Evolutionary conservation across 768 basidiomycete genomes (phyloP).

Genomic region (Russula sp.): DNA sequence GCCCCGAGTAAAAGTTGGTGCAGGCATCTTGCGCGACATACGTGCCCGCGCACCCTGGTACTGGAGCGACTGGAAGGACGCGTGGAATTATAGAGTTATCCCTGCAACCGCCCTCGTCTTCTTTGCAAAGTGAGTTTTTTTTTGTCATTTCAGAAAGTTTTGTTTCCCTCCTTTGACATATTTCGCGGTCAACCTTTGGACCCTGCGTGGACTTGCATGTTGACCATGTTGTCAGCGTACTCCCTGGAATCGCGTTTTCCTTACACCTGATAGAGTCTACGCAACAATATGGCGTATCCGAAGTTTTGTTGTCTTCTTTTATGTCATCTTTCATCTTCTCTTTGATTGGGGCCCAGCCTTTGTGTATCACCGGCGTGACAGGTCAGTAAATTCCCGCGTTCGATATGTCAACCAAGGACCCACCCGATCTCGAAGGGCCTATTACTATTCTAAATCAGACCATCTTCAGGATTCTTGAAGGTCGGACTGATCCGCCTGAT

Average conservation of each 20-base stretch:
- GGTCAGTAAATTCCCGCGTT: slow-evolving; percentile 35
- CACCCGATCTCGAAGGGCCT: slow-evolving; percentile 46
- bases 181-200: neutral
- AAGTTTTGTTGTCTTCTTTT: slow-evolving; percentile 77
- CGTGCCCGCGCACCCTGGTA: slow-evolving; percentile 72
- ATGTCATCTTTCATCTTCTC: slow-evolving; percentile 88
- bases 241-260: slow-evolving; percentile 89
- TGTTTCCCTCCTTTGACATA: neutral
- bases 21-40: slow-evolving; percentile 44
- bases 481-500: slow-evolving; percentile 49
- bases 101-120: slow-evolving; percentile 83
- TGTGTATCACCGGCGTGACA: slow-evolving; percentile 89
- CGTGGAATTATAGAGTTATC: slow-evolving; percentile 85
- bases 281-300: slow-evolving; percentile 80
- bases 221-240: slow-evolving; percentile 40
- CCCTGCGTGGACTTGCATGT: neutral
- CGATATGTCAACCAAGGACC: neutral
- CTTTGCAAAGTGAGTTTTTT: slow-evolving; percentile 61
- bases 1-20: slow-evolving; percentile 5
- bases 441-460: slow-evolving; percentile 93
- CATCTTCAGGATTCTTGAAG: slow-evolving; percentile 67
- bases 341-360: slow-evolving; percentile 81
- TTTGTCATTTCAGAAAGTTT: neutral
- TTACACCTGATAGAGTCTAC: slow-evolving; percentile 90
- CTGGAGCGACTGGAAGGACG: slow-evolving; percentile 81